A percentile compares a stretch with the other conserved stretches of the same genome.
Evolutionary conservation across 768 basidiomycete species (phyloP).

Genomic region (Phanerodontia chrysosporium): DNA sequence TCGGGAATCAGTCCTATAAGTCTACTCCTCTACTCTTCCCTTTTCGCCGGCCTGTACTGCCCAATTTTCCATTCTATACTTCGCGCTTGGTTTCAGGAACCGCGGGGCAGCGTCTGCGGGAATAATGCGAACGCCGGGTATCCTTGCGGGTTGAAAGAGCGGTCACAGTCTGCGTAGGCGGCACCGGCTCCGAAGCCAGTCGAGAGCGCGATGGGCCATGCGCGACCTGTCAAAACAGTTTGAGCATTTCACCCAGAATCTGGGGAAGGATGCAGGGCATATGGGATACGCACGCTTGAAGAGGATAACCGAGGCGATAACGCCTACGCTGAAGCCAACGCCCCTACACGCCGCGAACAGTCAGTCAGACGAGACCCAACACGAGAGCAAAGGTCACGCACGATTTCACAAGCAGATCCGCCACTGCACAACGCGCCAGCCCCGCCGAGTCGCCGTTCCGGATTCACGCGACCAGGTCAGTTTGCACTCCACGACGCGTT

Average conservation of each 20-base stretch:
- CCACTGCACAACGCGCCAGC: constrained; percentile 30
- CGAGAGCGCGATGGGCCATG: constrained; percentile 85
- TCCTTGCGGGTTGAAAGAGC: constrained; percentile 86
- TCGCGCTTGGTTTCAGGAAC: neutral
- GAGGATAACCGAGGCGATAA: constrained; percentile 84
- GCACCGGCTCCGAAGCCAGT: constrained; percentile 86
- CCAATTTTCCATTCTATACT: neutral
- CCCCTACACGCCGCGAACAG: constrained; percentile 44
- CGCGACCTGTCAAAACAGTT: constrained; percentile 56
- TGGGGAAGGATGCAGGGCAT: neutral
- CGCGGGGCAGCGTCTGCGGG: constrained; percentile 16
- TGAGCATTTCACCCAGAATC: neutral
- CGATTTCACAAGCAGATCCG: constrained; percentile 86
- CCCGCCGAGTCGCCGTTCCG: constrained; percentile 19
- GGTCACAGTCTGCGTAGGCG: constrained; percentile 90
- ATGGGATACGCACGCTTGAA: constrained; percentile 72
- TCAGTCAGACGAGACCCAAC: constrained; percentile 13
- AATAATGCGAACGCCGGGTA: constrained; percentile 79
- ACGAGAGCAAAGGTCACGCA: constrained; percentile 33
- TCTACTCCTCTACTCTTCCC: no score
- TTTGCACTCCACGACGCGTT: neutral
- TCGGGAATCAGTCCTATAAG: neutral
- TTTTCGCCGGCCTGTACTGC: no score
- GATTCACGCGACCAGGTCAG: constrained; percentile 11
- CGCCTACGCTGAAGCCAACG: constrained; percentile 84